Base-by-base conservation (phyloP, 2,329 filamentous ascomycete species). In the Nectriaceae sp. region DNA sequence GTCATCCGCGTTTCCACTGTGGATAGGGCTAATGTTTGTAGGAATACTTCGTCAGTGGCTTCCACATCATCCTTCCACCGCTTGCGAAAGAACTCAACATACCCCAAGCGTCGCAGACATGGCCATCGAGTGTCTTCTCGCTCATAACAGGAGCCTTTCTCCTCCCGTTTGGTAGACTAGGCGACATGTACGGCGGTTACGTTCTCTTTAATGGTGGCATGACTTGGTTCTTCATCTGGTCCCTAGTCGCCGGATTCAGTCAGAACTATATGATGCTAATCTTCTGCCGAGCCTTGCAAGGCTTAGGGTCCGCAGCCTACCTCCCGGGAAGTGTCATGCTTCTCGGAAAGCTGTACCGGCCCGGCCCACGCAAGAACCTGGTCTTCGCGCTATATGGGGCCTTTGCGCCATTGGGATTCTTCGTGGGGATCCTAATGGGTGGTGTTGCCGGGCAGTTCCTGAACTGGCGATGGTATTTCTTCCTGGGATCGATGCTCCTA, bases 281-380 rank as follows among this genome's bases (percentile, higher is more conserved):
- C 56, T 74, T 87, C 46, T 88, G 84, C 62, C 84, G 89, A 44
- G 88, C 88, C 8, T 70, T 91, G 37, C 87, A 90, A 66, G 89
- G 89, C 0, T 69, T 93, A 10, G 89, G 87, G 1, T 78, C 86
- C 2, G 86, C 88, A 1, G 87, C 88, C 0, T 89, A 88, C 52
- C 67, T 91, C 11, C 87, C 88, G 0, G 82, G 85, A 1, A 82
- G 85, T 2, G 78, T 91, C 47, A 87, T 86, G 79, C 74, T 90
- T 5, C 71, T 90, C 5, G 85, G 84, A 3, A 84, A 79, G 51
- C 80, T 75, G 3, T 90, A 90, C 62, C 78, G 85, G 1, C 87
- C 87, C 0, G 87, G 87, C 0, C 85, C 85, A 1, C 73, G 86
- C 6, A 90, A 90, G 69, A 90, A 89, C 59, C 67, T 89, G 13